Base-by-base conservation (phyloP, 2,329 filamentous ascomycete species). In the Scedosporium aurantiacum region DNA sequence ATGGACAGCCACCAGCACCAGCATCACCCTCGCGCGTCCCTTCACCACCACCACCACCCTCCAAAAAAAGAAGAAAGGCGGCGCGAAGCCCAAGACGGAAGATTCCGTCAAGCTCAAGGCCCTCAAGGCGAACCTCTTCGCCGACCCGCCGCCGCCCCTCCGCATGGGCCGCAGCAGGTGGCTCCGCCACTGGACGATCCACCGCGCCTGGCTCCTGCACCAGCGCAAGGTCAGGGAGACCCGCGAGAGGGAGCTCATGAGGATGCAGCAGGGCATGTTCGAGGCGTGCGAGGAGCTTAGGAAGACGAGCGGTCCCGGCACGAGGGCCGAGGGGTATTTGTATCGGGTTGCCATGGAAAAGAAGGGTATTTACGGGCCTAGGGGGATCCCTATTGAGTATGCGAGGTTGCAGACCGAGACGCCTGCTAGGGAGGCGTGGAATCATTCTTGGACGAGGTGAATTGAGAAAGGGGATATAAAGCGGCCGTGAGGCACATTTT, bases 131-230 rank as follows among this genome's bases (percentile, higher is more conserved):
- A 78, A 79, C 64, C 78, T 80, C 72, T 79, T 79, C 66, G 77
- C 78, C 32, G 72, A 71, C n/a, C 76, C 79, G 0, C 82, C 81
- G 4, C 76, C 82, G 0, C 92, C 94, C 0, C 83, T 99, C 66
- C 88, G 91, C 68, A 92, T 97, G 82, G 91, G 85, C 47, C 91
- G 93, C 68, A 89, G 88, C 74, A 87, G 94, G 62, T 83, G 86
- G 74, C 85, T 99, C 65, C 90, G 94, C 56, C 94, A 99, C 80
- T 99, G 94, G 94, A 97, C 94, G 59, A 97, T 99, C 74, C 92
- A 97, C 79, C 91, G 94, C 68, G 93, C 93, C 23, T 97, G 92
- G 91, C 82, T 90, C 69, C 80, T 97, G 32, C 88, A 88, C 76
- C 85, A 87, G 68, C 82, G 86, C 67, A 83, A 89, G 71, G 81